phyloP scores from a whole-genome alignment of 495 filamentous ascomycete genomes.

The Neurospora intermedia region DNA sequence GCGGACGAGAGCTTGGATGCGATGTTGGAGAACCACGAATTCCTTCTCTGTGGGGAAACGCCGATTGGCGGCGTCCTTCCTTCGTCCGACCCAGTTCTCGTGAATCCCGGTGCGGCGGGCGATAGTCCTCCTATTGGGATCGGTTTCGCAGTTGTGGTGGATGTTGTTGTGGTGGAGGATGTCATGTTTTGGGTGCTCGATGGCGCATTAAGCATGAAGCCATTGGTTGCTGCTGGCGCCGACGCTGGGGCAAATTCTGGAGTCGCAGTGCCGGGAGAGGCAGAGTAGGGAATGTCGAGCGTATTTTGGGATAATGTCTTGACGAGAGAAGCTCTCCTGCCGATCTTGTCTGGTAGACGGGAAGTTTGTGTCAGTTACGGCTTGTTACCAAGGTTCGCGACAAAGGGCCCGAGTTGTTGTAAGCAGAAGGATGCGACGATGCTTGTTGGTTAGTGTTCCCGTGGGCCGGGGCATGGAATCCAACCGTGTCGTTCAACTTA shows the following conservation, averaged over 20 bases:
- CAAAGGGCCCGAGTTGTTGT: neutral
- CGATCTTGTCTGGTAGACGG: slow-evolving; percentile 11
- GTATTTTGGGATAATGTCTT: slow-evolving; percentile 14
- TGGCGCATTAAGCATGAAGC: neutral
- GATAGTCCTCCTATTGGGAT: slow-evolving; percentile 7
- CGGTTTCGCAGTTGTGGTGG: slow-evolving; percentile 24
- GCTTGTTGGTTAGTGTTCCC: neutral
- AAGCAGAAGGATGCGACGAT: neutral
- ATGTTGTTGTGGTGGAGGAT: neutral
- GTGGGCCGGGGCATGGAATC: neutral
- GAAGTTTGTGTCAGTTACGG: neutral
- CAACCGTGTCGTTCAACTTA: neutral
- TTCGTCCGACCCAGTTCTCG: slow-evolving; percentile 24
- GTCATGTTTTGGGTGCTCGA: neutral
- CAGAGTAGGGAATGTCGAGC: slow-evolving; percentile 7
- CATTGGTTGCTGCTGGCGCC: slow-evolving; percentile 1
- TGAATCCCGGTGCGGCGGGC: slow-evolving; percentile 13
- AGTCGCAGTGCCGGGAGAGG: slow-evolving; percentile 1
- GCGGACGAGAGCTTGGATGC: slow-evolving; percentile 86
- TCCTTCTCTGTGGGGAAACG: slow-evolving; percentile 43
- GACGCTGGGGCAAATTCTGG: slow-evolving; percentile 1
- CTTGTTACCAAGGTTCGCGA: neutral
- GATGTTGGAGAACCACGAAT: slow-evolving; percentile 85
- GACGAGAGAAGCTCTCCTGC: slow-evolving; percentile 6
- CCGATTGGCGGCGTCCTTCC: slow-evolving; percentile 15